These are phyloP conservation scores for Takashimella tepidaria DNA, from an alignment of 1,284 basidiomycete genomes.

Conservation along the genomic window DNA sequence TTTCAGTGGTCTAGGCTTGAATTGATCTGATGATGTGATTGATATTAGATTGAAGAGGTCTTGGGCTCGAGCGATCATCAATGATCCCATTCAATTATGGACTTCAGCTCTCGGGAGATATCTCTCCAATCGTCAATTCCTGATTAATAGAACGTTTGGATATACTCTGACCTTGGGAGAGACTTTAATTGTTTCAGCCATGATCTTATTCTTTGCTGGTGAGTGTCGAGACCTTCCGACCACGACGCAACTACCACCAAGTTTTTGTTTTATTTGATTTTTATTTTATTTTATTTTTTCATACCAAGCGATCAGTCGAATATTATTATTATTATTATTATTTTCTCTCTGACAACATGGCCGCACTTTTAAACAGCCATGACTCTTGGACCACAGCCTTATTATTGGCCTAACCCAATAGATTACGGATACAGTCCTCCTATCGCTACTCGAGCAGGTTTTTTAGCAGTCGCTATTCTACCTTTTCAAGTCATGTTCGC, in stretches of 20 bases:
- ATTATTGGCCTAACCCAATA: not conserved
- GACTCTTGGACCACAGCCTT: not conserved
- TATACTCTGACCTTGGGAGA: not conserved
- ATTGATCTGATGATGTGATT: no score
- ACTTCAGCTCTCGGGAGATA: not conserved
- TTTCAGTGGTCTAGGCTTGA: not conserved
- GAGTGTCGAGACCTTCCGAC: not conserved
- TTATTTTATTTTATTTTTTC: no score
- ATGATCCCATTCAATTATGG: not conserved
- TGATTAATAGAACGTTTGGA: not conserved
- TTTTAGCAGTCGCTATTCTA: not conserved
- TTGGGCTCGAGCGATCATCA: not conserved
- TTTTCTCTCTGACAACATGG: no score
- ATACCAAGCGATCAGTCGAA: no score
- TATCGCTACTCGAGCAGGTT: not conserved
- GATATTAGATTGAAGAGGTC: not conserved
- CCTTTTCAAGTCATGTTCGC: slow-evolving; percentile 28
- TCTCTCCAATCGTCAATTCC: not conserved
- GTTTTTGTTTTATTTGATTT: no score
- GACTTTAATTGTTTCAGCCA: not conserved
- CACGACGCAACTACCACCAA: not conserved
- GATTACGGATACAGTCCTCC: not conserved
- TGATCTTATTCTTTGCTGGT: not conserved
- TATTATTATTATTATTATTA: no score
- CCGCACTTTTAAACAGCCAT: no score